These are phyloP conservation scores for Stephanodiscus triporus DNA, from an alignment of 108 stramenopile genomes.

Conservation along the genomic window DNA sequence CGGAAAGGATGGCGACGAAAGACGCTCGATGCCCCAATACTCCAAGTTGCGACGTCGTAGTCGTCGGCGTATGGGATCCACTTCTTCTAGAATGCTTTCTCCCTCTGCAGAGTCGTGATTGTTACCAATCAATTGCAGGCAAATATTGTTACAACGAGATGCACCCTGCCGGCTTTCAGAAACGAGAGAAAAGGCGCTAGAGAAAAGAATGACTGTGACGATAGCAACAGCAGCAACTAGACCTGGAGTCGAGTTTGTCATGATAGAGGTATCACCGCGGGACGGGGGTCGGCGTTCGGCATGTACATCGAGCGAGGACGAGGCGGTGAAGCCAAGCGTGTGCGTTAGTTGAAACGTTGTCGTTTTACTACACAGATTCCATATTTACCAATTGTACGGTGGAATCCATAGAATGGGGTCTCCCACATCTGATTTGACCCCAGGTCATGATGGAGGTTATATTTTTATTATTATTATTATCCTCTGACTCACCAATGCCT, in stretches of 20 bases:
- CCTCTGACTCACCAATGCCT: too few species aligned
- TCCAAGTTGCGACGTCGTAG: constrained; percentile 36
- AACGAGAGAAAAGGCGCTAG: background rate
- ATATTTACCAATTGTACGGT: too few species aligned
- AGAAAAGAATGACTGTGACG: background rate
- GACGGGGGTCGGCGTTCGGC: background rate
- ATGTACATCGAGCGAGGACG: too few species aligned
- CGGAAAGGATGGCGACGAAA: constrained; percentile 43
- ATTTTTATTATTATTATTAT: too few species aligned
- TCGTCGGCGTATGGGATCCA: constrained; percentile 24
- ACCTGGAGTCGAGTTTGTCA: background rate
- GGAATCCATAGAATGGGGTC: too few species aligned
- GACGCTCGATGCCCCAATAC: constrained; percentile 49
- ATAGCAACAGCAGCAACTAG: background rate
- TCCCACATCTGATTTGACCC: too few species aligned
- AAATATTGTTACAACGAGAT: background rate
- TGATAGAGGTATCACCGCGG: background rate
- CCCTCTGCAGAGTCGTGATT: background rate
- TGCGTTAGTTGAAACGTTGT: too few species aligned
- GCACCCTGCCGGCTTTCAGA: background rate
- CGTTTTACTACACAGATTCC: too few species aligned
- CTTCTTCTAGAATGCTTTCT: background rate
- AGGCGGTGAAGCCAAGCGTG: too few species aligned
- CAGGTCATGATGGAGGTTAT: too few species aligned
- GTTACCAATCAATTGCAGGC: background rate